Conservation (phyloP, 2,329 filamentous ascomycete genomes). For the Stromatinia cepivora region DNA sequence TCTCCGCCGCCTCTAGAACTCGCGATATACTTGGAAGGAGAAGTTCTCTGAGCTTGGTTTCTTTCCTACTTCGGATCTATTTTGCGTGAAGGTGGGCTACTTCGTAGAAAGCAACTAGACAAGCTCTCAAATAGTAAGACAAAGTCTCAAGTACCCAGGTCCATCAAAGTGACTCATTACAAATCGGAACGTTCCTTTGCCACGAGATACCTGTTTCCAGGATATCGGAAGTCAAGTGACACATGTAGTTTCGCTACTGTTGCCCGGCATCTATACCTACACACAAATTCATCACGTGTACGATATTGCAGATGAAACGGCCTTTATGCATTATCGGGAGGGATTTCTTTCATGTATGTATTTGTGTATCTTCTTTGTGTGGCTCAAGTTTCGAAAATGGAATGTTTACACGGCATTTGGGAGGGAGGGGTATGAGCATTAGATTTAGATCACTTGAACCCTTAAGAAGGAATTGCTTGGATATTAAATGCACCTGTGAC, state of each 20-base stretch:
- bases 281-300: slow-evolving; percentile 3
- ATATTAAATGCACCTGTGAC: slow-evolving; percentile 7
- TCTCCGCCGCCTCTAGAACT: neutral
- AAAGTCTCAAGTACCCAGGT: neutral
- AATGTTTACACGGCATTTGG: slow-evolving; percentile 17
- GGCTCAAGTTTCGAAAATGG: slow-evolving; percentile 4
- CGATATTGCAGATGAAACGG: slow-evolving; percentile 22
- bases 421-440: slow-evolving; percentile 17
- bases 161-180: slow-evolving; percentile 20
- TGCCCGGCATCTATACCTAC: slow-evolving; percentile 6
- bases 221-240: slow-evolving; percentile 26
- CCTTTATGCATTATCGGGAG: slow-evolving; percentile 20
- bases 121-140: slow-evolving; percentile 19
- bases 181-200: slow-evolving; percentile 21
- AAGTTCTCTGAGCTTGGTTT: neutral
- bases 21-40: neutral
- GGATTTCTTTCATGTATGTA: neutral
- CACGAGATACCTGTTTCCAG: slow-evolving; percentile 26
- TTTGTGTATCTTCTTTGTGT: neutral
- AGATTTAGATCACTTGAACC: slow-evolving; percentile 20
- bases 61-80: neutral
- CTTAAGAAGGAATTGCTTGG: slow-evolving; percentile 1
- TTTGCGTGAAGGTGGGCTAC: slow-evolving; percentile 6
- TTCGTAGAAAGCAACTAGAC: neutral
- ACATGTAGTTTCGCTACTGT: slow-evolving; percentile 7